Evolutionary conservation across 371 early-diverging fungal species (phyloP), one percentile per base, ranked within the genome.

Genomic region (Mortierella sp.): DNA sequence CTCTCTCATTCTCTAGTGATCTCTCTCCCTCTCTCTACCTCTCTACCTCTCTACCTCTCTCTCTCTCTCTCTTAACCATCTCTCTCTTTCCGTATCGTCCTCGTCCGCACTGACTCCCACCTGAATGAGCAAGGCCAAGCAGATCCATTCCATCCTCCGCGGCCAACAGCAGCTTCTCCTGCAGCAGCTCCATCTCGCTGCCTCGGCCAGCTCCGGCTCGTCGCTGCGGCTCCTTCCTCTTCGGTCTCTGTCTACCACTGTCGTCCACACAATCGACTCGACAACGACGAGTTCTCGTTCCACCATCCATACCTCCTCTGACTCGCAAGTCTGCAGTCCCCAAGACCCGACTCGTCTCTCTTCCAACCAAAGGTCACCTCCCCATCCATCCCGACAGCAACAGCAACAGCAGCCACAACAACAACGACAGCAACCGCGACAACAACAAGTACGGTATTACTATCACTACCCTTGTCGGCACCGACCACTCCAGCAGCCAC

Each of bases 111-210:
- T 23, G 15, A 25, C 45, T 26, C 55, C 18, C 9, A 23, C 25
- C 53, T 57, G 62, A 64, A 76, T 76, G 76, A 76, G 72, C 76
- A 70, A 71, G 64, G 71, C 68, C 30, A 71, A 71, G 65, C 71
- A 76, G 26, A 37, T 76, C 61, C 76, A 71, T 2, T 46, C 62
- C 21, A 63, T 76, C 56, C 72, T 76, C 44, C 69, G 69, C 21
- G 69, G 74, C 28, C 68, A 68, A 29, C 62, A 51, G 18, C 70
- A 70, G 44, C 64, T 62, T 12, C 60, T 70, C 12, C 60, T 66
- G 52, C 74, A 68, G 18, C 74, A 64, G 53, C 71, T 67, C 37
- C 71, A 67, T 55, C 15, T 23, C 26, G 26, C 52, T 21, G 61
- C 55, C n/a, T 19, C 66, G 12, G 46, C 53, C 15, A 14, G 57